Evolutionary conservation across 306 rosid species (phyloP), one percentile per base, ranked within the genome.

Genomic region (Glycine soja): DNA sequence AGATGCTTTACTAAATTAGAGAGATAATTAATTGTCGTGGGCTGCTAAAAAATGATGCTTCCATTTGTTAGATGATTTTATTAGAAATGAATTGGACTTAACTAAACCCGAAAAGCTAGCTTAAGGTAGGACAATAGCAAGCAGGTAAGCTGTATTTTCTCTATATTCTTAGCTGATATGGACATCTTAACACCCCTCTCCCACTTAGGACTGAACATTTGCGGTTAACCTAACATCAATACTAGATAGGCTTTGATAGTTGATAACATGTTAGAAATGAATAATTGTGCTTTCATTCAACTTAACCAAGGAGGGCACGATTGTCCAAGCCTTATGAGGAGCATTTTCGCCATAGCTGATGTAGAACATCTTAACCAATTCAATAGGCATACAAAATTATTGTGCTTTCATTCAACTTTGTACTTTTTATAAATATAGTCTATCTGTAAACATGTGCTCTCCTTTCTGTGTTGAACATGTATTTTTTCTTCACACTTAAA

Each of bases 1-100:
- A 15, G 53, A 34, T 57, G 71, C 76, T 46, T 56, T 18, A 13
- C 77, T 67, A 67, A 43, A 75, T 58, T 14, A 56, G 34, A 34
- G 30, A 24, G 45, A 24, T 43, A 19, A 1, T 59, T 30, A 12
- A 13, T 56, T 74, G 16, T 76, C 50, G n/a, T 70, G 57, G 14
- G 47, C 46, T 56, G 50, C 57, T 76, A 53, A 47, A 64, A 54
- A 62, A 54, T 53, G 30, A 38, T 72, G 57, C 82, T 70, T 63
- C 40, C 6, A 40, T 46, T 50, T 66, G 51, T 74, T 46, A 40
- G 16, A 68, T 68, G 52, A 10, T 67, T n/a, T 65, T 65, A 36
- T n/a, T 67, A 67, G 32, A 67, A 42, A 42, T 42, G 53, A 19
- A 16, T 7, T 42, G 8, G 4, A 36, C 50, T 40, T n/a, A 15